phyloP scores from a whole-genome alignment of 169 alveolate genomes.

The Sarcocystis neurona region DNA sequence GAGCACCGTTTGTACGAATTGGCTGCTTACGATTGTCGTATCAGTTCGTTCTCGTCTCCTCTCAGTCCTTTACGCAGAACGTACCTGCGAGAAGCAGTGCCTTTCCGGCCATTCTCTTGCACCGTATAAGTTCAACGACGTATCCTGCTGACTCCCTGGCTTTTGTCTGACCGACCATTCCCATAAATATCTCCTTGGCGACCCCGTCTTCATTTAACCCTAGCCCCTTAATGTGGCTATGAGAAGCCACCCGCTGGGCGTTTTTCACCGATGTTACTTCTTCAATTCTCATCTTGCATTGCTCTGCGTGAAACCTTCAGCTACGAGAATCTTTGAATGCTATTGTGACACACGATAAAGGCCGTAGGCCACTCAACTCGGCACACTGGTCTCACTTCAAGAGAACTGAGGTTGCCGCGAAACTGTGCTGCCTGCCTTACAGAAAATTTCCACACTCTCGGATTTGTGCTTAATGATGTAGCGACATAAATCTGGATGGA shows the following conservation, averaged over 20 bases:
- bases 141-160: conserved; percentile 99
- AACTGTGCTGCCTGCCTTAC: no score
- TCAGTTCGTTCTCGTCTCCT: neutral
- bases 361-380: no score
- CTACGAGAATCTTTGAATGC: no score
- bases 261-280: conserved; percentile 75
- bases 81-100: conserved; percentile 74
- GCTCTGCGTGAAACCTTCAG: no score
- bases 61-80: neutral
- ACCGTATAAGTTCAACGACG: conserved; percentile 95
- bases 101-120: conserved; percentile 92
- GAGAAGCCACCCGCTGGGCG: conserved; percentile 93
- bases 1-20: neutral
- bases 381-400: no score
- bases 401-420: no score
- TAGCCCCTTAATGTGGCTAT: conserved; percentile 98
- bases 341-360: no score
- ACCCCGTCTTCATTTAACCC: conserved; percentile 95
- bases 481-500: no score
- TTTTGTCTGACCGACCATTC: conserved; percentile 94
- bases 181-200: conserved; percentile 77
- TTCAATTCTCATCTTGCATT: conserved; percentile 61
- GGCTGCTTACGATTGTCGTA: neutral
- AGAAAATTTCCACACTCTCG: neutral
- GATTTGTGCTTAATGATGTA: neutral